Evolutionary conservation across 2,329 filamentous ascomycete genomes (phyloP).

Genomic region (Paecilomyces niveus): DNA sequence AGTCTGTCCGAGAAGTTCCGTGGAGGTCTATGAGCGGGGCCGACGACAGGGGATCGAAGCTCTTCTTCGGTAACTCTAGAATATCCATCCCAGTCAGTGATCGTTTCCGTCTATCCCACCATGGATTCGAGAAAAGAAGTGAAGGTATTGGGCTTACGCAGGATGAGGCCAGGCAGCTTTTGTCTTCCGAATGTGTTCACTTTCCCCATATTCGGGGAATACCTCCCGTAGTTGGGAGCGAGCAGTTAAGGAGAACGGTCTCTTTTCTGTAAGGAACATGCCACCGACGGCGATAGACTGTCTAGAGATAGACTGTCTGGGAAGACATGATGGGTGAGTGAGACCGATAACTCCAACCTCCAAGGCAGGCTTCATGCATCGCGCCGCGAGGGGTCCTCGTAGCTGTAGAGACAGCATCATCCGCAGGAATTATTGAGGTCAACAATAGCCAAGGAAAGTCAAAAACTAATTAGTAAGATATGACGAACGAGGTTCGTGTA

Average conservation of each 20-base stretch:
- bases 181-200: slow-evolving; percentile 55
- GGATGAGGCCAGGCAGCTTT: slow-evolving; percentile 64
- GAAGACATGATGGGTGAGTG: not conserved
- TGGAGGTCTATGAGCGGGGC: slow-evolving; percentile 69
- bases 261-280: not conserved
- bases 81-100: slow-evolving; percentile 7
- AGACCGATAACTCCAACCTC: not conserved
- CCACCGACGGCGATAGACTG: not conserved
- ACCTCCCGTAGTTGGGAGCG: slow-evolving; percentile 16
- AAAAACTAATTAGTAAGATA: too few species aligned
- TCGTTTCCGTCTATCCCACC: not conserved
- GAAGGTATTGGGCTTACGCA: slow-evolving; percentile 31
- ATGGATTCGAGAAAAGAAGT: too few species aligned
- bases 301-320: too few species aligned
- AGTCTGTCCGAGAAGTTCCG: slow-evolving; percentile 67
- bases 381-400: not conserved
- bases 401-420: not conserved
- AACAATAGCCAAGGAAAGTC: not conserved
- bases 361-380: not conserved
- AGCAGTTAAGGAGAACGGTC: not conserved
- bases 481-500: not conserved
- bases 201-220: slow-evolving; percentile 55
- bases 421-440: not conserved
- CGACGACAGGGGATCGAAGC: slow-evolving; percentile 57
- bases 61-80: slow-evolving; percentile 64